Conservation (phyloP, 371 early-diverging fungal genomes). For the Conidiobolus incongruus region DNA sequence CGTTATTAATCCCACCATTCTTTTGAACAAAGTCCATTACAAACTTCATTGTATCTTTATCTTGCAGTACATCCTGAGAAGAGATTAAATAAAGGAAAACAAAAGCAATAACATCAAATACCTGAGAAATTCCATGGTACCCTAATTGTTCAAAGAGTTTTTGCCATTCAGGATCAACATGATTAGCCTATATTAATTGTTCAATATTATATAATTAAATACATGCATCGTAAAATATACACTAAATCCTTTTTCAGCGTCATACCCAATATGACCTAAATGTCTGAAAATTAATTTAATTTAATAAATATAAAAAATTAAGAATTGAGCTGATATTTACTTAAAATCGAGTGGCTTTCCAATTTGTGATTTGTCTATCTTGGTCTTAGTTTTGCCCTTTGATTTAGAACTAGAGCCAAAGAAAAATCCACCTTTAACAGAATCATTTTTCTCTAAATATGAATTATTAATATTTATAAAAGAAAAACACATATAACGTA, state of each 20-base stretch:
- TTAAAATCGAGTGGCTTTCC: conserved; percentile 49
- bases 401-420: conserved; percentile 11
- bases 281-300: conserved; percentile 16
- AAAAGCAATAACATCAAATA: conserved; percentile 20
- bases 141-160: conserved; percentile 44
- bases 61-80: conserved; percentile 24
- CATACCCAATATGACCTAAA: conserved; percentile 54
- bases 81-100: conserved; percentile 13
- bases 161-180: conserved; percentile 57
- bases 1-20: conserved; percentile 5
- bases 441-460: conserved; percentile 1
- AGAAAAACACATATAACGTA: conserved; percentile 1
- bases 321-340: conserved; percentile 10
- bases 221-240: too few species aligned
- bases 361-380: conserved; percentile 51
- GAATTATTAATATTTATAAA: conserved; percentile 3
- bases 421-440: conserved; percentile 8
- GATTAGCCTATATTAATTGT: conserved; percentile 19
- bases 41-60: conserved; percentile 18
- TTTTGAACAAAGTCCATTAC: conserved; percentile 7
- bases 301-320: not conserved
- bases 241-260: conserved; percentile 54
- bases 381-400: conserved; percentile 16
- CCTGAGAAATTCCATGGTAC: conserved; percentile 59
- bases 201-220: conserved; percentile 1